Base-by-base conservation (phyloP, 2,329 filamentous ascomycete species). In the Niveomyces coronatus region DNA sequence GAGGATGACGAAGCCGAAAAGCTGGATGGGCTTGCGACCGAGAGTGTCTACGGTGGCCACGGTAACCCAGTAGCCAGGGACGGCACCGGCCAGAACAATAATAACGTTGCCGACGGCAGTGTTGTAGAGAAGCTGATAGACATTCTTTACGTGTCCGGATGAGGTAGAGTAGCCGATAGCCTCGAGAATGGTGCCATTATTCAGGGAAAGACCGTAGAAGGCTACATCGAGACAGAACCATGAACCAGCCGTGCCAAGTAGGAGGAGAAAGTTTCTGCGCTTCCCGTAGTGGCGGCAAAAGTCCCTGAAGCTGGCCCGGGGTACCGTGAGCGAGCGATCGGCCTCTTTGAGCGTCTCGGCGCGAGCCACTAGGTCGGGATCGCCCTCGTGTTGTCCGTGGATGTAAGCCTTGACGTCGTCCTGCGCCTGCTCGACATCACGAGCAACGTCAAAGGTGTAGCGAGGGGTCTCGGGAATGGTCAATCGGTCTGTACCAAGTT, bases 391-490 rank as follows among this genome's bases (percentile, higher is more conserved):
- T 56, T 74, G 70, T 43, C 82, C 82, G 22, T 64, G 64, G 38
- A 85, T 74, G 60, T 89, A 91, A n/a, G 80, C 78, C 53, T 78
- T 74, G 47, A 81, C 74, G 47, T 91, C 85, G 32, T 74, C 76
- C 37, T 76, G 71, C 29, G 76, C 85, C 64, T 85, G 79, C 50
- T 84, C 74, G 27, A 85, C 70, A 51, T 91, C 83, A 30, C 76
- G 77, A 35, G 76, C 71, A 16, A 91, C 74, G 53, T 91, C 85
- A 50, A 91, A 89, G 19, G 85, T 91, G 63, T 91, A 93, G 19
- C 85, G 82, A 37, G 85, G 85, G 23, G 85, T 89, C 63, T 93
- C 85, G 17, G 85, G 85, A 47, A 93, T 89, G 37, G 85, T 91
- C 4, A 91, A 65, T 50, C 81, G 79, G 51, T 62, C 59, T 62